Evolutionary conservation across 1,139 yeast genomes (phyloP).

Genomic region (Arxiozyma bovina): DNA sequence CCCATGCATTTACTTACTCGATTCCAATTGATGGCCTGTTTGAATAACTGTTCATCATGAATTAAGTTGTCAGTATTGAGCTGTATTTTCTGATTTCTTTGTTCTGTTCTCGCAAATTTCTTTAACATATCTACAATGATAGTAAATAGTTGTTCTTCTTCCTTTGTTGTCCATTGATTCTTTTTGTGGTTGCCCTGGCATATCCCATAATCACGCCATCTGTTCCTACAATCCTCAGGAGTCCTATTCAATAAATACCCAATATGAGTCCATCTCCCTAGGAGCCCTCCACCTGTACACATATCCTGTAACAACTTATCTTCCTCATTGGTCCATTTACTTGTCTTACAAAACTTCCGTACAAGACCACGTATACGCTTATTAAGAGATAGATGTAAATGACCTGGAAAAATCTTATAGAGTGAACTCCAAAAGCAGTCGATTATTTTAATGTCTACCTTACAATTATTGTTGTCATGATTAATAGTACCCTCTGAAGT

Average conservation of each 20-base stretch:
- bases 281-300: conserved; percentile 44
- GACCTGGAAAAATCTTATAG: conserved; percentile 64
- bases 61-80: conserved; percentile 40
- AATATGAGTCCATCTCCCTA: conserved; percentile 77
- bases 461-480: not conserved
- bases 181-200: conserved; percentile 67
- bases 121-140: not conserved
- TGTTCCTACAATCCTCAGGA: conserved; percentile 95
- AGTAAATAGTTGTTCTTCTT: conserved; percentile 46
- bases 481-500: conserved; percentile 9
- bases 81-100: conserved; percentile 26
- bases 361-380: conserved; percentile 84
- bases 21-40: conserved; percentile 69
- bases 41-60: conserved; percentile 29
- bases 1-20: conserved; percentile 79
- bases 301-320: conserved; percentile 56
- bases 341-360: conserved; percentile 75
- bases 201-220: conserved; percentile 90
- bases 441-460: conserved; percentile 39
- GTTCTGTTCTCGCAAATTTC: not conserved
- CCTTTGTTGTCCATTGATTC: conserved; percentile 70
- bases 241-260: conserved; percentile 73
- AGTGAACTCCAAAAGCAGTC: conserved; percentile 83
- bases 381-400: conserved; percentile 79
- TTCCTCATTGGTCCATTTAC: conserved; percentile 80